Conservation (phyloP, 805 yeast genomes). For the Wickerhamomyces chaumierensis region DNA sequence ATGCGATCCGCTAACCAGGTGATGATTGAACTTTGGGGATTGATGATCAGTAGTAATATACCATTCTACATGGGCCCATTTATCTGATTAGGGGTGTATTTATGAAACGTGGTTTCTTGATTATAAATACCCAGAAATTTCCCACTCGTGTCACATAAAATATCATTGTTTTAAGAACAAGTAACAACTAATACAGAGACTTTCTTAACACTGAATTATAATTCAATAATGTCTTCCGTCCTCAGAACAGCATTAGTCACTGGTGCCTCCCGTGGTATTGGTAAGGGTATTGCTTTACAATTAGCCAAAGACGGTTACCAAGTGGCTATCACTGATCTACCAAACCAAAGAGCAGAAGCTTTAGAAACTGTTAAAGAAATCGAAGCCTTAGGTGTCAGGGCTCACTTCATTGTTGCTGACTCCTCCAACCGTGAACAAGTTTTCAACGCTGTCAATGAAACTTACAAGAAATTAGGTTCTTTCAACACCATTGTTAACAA, state of each 20-base stretch:
- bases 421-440: constrained; percentile 16
- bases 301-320: constrained; percentile 63
- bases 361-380: constrained; percentile 14
- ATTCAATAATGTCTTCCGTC: background rate
- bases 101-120: too few species aligned
- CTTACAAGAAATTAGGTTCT: constrained; percentile 20
- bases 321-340: constrained; percentile 19
- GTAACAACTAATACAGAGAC: too few species aligned
- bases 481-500: constrained; percentile 27
- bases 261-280: constrained; percentile 87
- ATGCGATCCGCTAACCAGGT: too few species aligned
- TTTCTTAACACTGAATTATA: too few species aligned
- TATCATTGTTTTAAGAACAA: too few species aligned
- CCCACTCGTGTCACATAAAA: too few species aligned
- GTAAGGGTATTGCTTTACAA: constrained; percentile 71
- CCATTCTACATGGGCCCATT: too few species aligned
- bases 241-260: constrained; percentile 55
- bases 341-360: constrained; percentile 15
- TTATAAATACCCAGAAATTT: too few species aligned
- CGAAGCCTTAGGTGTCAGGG: constrained; percentile 10
- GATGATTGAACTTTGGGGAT: too few species aligned
- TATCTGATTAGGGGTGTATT: too few species aligned
- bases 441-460: constrained; percentile 18
- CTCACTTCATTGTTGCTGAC: constrained; percentile 19
- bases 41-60: too few species aligned